Evolutionary conservation across 768 basidiomycete genomes (phyloP).

Genomic region (Cytidiella melzeri): DNA sequence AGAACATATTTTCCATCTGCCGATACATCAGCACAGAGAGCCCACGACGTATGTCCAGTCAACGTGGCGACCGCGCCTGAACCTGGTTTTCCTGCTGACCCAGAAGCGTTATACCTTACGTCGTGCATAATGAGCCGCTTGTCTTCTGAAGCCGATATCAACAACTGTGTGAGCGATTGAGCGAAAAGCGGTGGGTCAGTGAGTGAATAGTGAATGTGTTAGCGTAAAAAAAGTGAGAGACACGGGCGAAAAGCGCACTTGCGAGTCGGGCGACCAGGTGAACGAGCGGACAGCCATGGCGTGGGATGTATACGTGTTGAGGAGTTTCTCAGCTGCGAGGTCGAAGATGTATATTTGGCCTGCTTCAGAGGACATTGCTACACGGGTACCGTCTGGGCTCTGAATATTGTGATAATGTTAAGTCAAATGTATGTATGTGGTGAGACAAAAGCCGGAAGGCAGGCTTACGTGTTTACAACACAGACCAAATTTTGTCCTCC

Average conservation of each 20-base stretch:
- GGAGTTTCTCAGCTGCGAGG: slow-evolving; percentile 57
- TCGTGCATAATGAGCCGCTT: slow-evolving; percentile 89
- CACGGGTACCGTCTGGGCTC: slow-evolving; percentile 82
- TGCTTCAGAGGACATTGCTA: slow-evolving; percentile 78
- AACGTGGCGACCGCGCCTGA: slow-evolving; percentile 80
- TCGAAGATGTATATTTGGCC: slow-evolving; percentile 91
- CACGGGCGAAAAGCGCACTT: slow-evolving; percentile 41
- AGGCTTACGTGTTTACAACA: slow-evolving; percentile 58
- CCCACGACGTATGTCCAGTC: slow-evolving; percentile 89
- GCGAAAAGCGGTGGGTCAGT: too few species aligned
- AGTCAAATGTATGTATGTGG: neutral
- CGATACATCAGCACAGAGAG: slow-evolving; percentile 75
- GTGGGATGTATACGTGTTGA: slow-evolving; percentile 76
- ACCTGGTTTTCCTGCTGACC: slow-evolving; percentile 51
- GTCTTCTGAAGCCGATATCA: slow-evolving; percentile 90
- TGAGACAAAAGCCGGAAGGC: slow-evolving; percentile 1
- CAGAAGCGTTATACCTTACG: slow-evolving; percentile 68
- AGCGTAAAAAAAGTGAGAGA: slow-evolving; percentile 13
- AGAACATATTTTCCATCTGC: slow-evolving; percentile 75
- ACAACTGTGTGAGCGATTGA: slow-evolving; percentile 43
- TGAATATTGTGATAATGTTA: slow-evolving; percentile 24
- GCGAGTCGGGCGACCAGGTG: slow-evolving; percentile 86
- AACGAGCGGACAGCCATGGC: slow-evolving; percentile 85
- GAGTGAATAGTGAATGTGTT: neutral
- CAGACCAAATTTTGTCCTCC: slow-evolving; percentile 76